Evolutionary conservation across 2,329 filamentous ascomycete species (phyloP).

Genomic region (Nothomitra cinnamomea): DNA sequence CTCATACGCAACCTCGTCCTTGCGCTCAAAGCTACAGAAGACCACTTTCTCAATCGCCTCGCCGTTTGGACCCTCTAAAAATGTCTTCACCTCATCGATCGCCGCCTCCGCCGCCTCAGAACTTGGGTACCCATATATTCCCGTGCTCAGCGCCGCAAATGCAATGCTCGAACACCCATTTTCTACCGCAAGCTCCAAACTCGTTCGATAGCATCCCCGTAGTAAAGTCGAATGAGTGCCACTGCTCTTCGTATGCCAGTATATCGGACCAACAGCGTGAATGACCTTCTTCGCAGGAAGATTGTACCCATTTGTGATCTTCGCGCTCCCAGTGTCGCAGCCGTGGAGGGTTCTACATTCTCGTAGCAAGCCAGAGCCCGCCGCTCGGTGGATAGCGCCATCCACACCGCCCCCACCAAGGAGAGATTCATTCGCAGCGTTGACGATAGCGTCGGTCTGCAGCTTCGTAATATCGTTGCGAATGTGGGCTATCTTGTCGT

Average conservation of each 20-base stretch:
- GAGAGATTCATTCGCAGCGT: conserved; percentile 69
- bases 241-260: conserved; percentile 24
- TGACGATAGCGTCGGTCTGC: conserved; percentile 68
- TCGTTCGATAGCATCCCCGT: conserved; percentile 50
- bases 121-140: conserved; percentile 76
- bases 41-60: conserved; percentile 49
- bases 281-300: conserved; percentile 68
- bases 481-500: conserved; percentile 53
- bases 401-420: conserved; percentile 77
- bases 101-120: conserved; percentile 55
- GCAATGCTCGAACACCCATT: conserved; percentile 54
- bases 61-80: conserved; percentile 30
- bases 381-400: conserved; percentile 65
- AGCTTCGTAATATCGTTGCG: conserved; percentile 70
- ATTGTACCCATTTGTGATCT: conserved; percentile 63
- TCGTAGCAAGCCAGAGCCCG: conserved; percentile 46
- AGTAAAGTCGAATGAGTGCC: conserved; percentile 25
- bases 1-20: conserved; percentile 62
- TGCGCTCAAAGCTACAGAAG: conserved; percentile 68
- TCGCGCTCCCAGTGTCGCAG: conserved; percentile 62
- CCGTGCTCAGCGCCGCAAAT: conserved; percentile 75
- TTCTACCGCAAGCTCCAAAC: conserved; percentile 53
- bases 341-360: conserved; percentile 60
- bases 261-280: conserved; percentile 80
- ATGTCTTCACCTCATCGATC: conserved; percentile 39